A percentile compares a stretch with the other conserved stretches of the same genome.
These are phyloP conservation scores for Lodderomyces elongisporus DNA, from an alignment of 1,139 yeast species.

Conservation along the genomic window DNA sequence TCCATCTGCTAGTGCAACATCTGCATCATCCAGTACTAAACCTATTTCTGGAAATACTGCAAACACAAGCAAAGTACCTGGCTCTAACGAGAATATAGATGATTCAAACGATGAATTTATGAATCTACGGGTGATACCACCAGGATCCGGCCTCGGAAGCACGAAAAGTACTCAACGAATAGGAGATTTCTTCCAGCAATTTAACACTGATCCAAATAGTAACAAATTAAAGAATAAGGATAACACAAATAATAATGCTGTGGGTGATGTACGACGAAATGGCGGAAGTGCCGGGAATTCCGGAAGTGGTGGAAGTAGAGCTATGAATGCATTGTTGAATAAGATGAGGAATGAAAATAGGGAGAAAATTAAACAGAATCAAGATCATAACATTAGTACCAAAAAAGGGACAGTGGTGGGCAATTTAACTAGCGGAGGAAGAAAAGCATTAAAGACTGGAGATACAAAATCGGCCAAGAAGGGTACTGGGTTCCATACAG, in stretches of 20 bases:
- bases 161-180: constrained; percentile 13
- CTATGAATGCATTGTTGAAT: constrained; percentile 44
- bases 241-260: neutral
- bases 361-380: constrained; percentile 5
- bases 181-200: constrained; percentile 32
- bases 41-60: too few species aligned
- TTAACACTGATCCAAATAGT: constrained; percentile 10
- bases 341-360: constrained; percentile 35
- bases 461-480: neutral
- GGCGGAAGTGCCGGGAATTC: neutral
- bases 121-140: constrained; percentile 41
- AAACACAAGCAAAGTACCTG: too few species aligned
- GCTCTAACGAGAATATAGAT: neutral
- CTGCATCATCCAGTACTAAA: neutral
- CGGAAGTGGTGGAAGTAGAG: constrained; percentile 14
- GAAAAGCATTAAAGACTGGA: constrained; percentile 1
- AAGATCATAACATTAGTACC: too few species aligned
- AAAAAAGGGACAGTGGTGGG: neutral
- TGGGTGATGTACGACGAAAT: neutral
- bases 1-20: constrained; percentile 11
- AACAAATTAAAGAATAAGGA: constrained; percentile 4
- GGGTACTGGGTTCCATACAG: neutral
- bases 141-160: constrained; percentile 27
- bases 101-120: constrained; percentile 21
- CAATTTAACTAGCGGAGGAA: too few species aligned